Evolutionary conservation across 1,284 basidiomycete species (phyloP), one percentile per base, ranked within the genome.

Genomic region (Stygiomarasmius scandens): DNA sequence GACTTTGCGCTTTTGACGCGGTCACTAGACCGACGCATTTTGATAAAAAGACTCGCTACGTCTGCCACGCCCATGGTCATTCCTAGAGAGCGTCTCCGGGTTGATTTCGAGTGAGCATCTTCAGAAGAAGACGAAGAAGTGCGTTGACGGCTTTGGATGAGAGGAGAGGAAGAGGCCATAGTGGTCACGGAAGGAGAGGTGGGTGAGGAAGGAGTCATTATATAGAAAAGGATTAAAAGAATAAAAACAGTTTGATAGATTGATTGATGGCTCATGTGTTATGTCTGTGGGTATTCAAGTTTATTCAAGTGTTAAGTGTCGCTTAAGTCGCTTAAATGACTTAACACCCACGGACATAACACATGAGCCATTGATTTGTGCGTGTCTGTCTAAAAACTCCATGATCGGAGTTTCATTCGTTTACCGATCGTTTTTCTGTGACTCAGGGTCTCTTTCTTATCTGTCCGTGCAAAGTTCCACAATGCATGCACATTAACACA

Each of bases 41-140:
- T 81, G 58, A 85, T 71, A 63, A 87, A 76, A 52, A 83, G 72
- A 59, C 79, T 81, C 34, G 82, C 77, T 52, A 85, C 79, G 59
- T 71, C 67, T 22, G 69, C 64, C 36, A 77, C 64, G 41, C 64
- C 64, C 19, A 74, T 66, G 22, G 69, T 64, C 41, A 77, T 64
- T 38, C 64, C 64, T n/a, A 74, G 69, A 12, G 66, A 65, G n/a
- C 36, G 46, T 29, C 46, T 43, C n/a, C 63, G 25, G 52, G 58
- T 34, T 73, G 68, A 5, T 62, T 79, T 49, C 45, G 77, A 44
- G 55, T 61, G 47, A 69, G 76, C 14, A 75, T 77, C 68, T 61
- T 61, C 6, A 71, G 38, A 65, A 59, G 77, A 79, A 62, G 77
- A 78, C 49, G 67, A 69, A 46, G 67, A 69, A n/a, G 61, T 77